Base-by-base conservation (phyloP, 2,329 filamentous ascomycete species). In the Stemphylium vesicarium region DNA sequence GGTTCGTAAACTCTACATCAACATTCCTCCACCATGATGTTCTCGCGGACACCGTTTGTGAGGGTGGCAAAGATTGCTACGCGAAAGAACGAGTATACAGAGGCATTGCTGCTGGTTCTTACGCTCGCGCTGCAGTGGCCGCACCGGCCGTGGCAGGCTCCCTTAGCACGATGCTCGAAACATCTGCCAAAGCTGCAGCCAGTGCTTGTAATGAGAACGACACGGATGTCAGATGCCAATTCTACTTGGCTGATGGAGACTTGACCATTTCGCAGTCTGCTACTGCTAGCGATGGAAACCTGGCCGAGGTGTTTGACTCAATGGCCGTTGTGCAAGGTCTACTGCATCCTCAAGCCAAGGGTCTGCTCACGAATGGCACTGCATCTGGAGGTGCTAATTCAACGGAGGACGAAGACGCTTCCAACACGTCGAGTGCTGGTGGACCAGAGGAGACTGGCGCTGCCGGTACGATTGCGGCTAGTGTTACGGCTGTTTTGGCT, bases 11-110 rank as follows among this genome's bases (percentile, higher is more conserved):
- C 4, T 33, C 51, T 70, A 79, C 78, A 0, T 67, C 52, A 3
- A 12, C 57, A 13, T 69, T 71, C 41, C 80, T 81, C 4, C 79
- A 77, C 41, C 67, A 77, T 13, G 83, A 85, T 62, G 78, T 89
- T 73, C 85, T 90, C 83, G 85, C 80, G 66, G 88, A 91, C 73
- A 79, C 79, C 39, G 84, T 85, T n/a, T 91, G 88, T 77, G 88
- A 91, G 37, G 29, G 73, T 4, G 74, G 78, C 54, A 75, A 76
- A 47, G 78, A 68, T 0, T 91, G 88, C 74, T 83, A 85, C 68
- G 79, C 76, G 44, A 87, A 90, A 72, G 86, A 87, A 80, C 82
- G 81, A 63, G 85, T 84, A 8, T 89, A 88, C 81, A 91, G 91
- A 51, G 66, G 68, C n/a, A 51, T 69, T 16, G 59, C 63, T 1